Evolutionary conservation across 2,329 filamentous ascomycete genomes (phyloP).

Genomic region (Cadophora sp.): DNA sequence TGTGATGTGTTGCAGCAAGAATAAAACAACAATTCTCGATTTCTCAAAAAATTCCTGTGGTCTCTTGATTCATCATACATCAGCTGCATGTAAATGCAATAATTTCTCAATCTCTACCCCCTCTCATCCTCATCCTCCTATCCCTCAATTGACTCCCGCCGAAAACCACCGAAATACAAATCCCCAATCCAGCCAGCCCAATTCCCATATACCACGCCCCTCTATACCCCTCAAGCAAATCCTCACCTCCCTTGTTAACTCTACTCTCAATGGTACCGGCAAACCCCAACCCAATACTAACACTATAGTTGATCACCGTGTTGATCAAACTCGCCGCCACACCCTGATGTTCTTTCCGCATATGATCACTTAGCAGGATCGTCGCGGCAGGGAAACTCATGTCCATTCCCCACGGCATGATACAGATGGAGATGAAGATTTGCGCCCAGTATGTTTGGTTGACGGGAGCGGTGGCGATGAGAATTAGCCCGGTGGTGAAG

Average conservation of each 20-base stretch:
- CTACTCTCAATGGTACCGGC: constrained; percentile 49
- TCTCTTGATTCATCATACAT: no score
- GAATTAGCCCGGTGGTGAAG: constrained; percentile 49
- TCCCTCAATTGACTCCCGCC: constrained; percentile 24
- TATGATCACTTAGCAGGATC: constrained; percentile 59
- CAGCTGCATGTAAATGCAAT: background rate
- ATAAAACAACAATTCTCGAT: no score
- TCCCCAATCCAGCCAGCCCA: constrained; percentile 45
- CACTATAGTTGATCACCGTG: constrained; percentile 51
- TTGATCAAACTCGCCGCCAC: constrained; percentile 58
- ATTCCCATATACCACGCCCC: constrained; percentile 51
- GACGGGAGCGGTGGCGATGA: constrained; percentile 36
- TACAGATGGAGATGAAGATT: constrained; percentile 62
- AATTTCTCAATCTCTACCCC: constrained; percentile 23
- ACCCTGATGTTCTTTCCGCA: constrained; percentile 55
- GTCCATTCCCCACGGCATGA: constrained; percentile 62
- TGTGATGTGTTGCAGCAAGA: no score
- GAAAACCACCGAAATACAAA: constrained; percentile 47
- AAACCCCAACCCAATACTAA: constrained; percentile 52
- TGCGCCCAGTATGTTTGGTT: constrained; percentile 65
- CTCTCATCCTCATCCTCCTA: constrained; percentile 40
- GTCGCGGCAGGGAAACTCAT: constrained; percentile 63
- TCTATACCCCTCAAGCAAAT: constrained; percentile 46
- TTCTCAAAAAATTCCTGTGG: no score
- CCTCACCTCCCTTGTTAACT: constrained; percentile 30